A percentile compares a stretch with the other conserved stretches of the same genome.
Evolutionary conservation across 2,329 filamentous ascomycete genomes (phyloP).

Genomic region (Peltaster fructicola): DNA sequence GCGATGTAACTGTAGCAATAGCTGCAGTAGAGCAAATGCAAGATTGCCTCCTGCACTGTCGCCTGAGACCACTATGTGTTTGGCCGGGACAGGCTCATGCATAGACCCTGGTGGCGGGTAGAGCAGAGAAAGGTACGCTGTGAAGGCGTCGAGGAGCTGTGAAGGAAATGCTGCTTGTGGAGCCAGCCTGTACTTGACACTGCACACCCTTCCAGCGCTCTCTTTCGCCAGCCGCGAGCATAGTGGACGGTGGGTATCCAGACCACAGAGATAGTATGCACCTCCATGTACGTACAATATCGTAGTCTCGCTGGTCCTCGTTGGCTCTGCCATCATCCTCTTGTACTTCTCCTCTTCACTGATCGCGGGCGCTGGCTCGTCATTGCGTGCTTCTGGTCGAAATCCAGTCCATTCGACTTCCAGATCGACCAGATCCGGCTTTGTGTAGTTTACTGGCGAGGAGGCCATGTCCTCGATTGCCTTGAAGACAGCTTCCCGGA

Average conservation of each 20-base stretch:
- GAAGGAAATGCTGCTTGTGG: conserved; percentile 61
- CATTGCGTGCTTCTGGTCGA: conserved; percentile 34
- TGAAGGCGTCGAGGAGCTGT: conserved; percentile 53
- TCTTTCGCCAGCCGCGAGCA: conserved; percentile 46
- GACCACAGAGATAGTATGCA: conserved; percentile 56
- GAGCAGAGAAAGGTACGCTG: conserved; percentile 55
- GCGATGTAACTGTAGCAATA: conserved; percentile 45
- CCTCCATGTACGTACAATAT: conserved; percentile 63
- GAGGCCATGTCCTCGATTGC: conserved; percentile 39
- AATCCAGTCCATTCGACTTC: conserved; percentile 66
- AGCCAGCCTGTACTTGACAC: conserved; percentile 55
- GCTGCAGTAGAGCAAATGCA: conserved; percentile 46
- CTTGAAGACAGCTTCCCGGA: conserved; percentile 39
- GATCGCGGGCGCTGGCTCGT: conserved; percentile 36
- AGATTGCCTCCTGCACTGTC: conserved; percentile 64
- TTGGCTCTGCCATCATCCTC: conserved; percentile 48
- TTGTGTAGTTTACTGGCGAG: conserved; percentile 20
- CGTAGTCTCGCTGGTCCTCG: conserved; percentile 37
- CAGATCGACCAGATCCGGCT: conserved; percentile 38
- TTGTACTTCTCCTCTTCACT: conserved; percentile 48
- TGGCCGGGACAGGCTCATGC: conserved; percentile 46
- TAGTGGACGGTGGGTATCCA: conserved; percentile 43
- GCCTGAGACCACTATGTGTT: conserved; percentile 52
- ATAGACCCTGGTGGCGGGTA: conserved; percentile 51
- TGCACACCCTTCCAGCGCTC: conserved; percentile 50